These are phyloP conservation scores for Didymella sp. DNA, from an alignment of 2,329 filamentous ascomycete species.

Conservation along the genomic window DNA sequence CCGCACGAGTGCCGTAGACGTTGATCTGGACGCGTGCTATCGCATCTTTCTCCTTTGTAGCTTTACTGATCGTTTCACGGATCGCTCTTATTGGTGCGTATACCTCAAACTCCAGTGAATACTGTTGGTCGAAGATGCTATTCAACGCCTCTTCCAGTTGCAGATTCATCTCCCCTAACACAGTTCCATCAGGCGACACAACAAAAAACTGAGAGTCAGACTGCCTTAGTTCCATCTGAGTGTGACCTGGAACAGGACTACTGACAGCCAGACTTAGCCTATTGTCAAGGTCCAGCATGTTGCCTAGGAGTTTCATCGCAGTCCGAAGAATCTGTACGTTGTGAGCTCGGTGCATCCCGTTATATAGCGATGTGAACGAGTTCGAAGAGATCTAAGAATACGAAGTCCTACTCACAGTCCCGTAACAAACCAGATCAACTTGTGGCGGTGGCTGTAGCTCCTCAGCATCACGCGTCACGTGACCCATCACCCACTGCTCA, in stretches of 20 bases:
- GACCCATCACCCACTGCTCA: no score
- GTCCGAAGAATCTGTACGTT: slow-evolving; percentile 25
- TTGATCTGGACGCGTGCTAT: slow-evolving; percentile 37
- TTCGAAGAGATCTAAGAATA: no score
- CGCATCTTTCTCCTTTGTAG: slow-evolving; percentile 34
- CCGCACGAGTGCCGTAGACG: slow-evolving; percentile 27
- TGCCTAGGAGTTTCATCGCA: slow-evolving; percentile 30
- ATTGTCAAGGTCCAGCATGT: slow-evolving; percentile 32
- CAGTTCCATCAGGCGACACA: slow-evolving; percentile 21
- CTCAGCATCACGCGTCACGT: no score
- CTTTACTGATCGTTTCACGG: slow-evolving; percentile 32
- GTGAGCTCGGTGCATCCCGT: no score
- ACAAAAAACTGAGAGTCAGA: slow-evolving; percentile 23
- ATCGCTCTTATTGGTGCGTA: slow-evolving; percentile 28
- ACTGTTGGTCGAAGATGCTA: slow-evolving; percentile 23
- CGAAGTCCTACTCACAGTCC: neutral
- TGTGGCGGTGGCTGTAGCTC: no score
- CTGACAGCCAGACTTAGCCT: slow-evolving; percentile 13
- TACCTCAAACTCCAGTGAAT: slow-evolving; percentile 32
- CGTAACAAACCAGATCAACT: neutral
- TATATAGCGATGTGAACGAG: no score
- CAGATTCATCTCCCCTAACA: slow-evolving; percentile 29
- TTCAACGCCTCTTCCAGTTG: slow-evolving; percentile 30
- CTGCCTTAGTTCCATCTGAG: slow-evolving; percentile 21
- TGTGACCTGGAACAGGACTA: slow-evolving; percentile 26